These are phyloP conservation scores for Penicillium taxi DNA, from an alignment of 495 filamentous ascomycete species.

Conservation along the genomic window DNA sequence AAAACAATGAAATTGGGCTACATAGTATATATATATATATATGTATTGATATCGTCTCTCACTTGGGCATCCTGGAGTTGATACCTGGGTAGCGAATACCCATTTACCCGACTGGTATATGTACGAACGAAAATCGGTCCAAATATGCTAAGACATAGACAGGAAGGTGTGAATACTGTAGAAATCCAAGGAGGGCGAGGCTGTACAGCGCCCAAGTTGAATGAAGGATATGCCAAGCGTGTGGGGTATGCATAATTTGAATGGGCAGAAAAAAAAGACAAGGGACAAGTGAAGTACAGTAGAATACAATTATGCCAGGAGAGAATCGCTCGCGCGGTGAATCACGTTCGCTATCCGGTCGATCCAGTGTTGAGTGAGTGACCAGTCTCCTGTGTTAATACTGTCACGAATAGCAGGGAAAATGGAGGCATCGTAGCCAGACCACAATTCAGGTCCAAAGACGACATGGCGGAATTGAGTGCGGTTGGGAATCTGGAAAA, in stretches of 20 bases:
- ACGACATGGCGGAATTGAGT: constrained; percentile 93
- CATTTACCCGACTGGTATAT: too few species aligned
- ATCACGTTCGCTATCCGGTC: constrained; percentile 65
- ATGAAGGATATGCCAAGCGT: constrained; percentile 2
- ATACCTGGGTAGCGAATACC: too few species aligned
- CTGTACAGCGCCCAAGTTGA: constrained; percentile 21
- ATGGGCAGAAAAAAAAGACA: not conserved
- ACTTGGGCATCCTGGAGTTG: too few species aligned
- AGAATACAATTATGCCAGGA: constrained; percentile 35
- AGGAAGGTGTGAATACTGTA: constrained; percentile 5
- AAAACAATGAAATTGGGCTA: too few species aligned
- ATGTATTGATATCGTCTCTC: not conserved
- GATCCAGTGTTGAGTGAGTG: constrained; percentile 58
- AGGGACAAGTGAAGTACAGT: constrained; percentile 5
- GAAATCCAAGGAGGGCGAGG: constrained; percentile 7
- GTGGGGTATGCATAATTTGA: constrained; percentile 10
- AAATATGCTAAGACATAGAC: constrained; percentile 12
- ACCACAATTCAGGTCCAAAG: constrained; percentile 76
- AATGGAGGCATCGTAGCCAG: constrained; percentile 61
- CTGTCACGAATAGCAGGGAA: constrained; percentile 86
- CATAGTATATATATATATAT: too few species aligned
- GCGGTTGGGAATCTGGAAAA: constrained; percentile 65
- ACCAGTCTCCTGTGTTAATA: constrained; percentile 64
- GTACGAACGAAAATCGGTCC: constrained; percentile 3
- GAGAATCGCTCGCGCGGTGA: constrained; percentile 53